Conservation (phyloP, 2,329 filamentous ascomycete species). For the Apiospora phragmitis region DNA sequence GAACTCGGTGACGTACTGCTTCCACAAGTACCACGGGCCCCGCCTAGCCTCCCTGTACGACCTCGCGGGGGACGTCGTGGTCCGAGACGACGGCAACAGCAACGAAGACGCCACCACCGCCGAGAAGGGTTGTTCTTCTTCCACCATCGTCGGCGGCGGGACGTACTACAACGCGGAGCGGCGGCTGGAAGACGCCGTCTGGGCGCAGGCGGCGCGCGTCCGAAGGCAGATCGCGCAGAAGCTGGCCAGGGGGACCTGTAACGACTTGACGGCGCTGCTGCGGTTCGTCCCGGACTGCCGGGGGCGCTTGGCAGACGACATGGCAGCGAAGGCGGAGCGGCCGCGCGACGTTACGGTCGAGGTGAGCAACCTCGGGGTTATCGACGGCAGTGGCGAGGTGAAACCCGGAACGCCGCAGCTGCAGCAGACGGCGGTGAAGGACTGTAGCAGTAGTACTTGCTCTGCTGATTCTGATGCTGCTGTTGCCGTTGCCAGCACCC, state of each 20-base stretch:
- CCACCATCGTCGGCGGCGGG: too few relatives aligned
- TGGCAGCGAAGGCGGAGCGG: constrained; percentile 5
- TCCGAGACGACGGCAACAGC: neutral
- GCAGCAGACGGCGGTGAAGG: neutral
- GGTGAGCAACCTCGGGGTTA: constrained; percentile 29
- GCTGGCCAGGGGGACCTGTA: constrained; percentile 22
- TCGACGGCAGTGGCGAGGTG: constrained; percentile 21
- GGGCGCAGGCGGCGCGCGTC: constrained; percentile 20
- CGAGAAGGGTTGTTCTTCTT: too few relatives aligned
- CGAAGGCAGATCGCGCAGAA: constrained; percentile 17
- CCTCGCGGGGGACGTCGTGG: neutral
- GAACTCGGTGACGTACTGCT: constrained; percentile 18
- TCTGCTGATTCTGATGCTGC: neutral
- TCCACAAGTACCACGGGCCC: constrained; percentile 12
- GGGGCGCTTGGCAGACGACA: constrained; percentile 5
- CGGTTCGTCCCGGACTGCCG: constrained; percentile 27
- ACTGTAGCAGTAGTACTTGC: neutral
- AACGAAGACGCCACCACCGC: neutral
- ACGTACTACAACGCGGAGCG: neutral
- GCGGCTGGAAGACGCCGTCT: constrained; percentile 21
- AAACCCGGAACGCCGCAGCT: neutral
- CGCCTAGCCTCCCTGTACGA: neutral
- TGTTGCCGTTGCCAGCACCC: neutral
- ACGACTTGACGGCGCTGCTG: constrained; percentile 26
- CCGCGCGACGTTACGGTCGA: constrained; percentile 24